Base-by-base conservation (phyloP, 108 stramenopile genomes). In the Nitzschia palea region DNA sequence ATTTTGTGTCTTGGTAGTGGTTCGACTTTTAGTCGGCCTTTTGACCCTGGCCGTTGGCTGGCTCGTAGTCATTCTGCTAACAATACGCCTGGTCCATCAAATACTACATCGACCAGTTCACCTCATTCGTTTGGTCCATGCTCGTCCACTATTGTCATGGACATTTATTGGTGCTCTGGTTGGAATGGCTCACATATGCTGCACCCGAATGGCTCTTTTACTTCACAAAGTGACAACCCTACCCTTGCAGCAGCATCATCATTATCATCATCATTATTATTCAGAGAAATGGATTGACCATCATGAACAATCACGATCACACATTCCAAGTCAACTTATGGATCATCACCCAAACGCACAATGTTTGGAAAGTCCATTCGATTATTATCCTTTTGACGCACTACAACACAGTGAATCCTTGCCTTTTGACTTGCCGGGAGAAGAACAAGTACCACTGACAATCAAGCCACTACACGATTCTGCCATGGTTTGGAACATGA, bases 1-100 rank as follows among this genome's bases (percentile, higher is more conserved):
- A 36, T 60, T 60, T 60, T 37, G 35, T 60, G 14, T 60, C 6
- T 60, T 60, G 59, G 32, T 60, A n/a, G 25, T 60, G 8, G 17
- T 60, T 22, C 36, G 40, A 22, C 12, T 60, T 23, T 1, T 60
- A 5, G 59, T 60, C 36, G 31, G 59, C 3, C 40, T 60, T 12
- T 42, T 60, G 40, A 60, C 59, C 17, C 20, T 60, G 15, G 59
- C 59, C 23, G 40, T 60, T 1, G 59, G 59, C 17, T 60, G 59
- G 59, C 36, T 60, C 5, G 31, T 60, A n/a, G 40, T 60, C 32
- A 26, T 34, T 25, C 25, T 60, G 0, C 14, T 40, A 12, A 23
- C 36, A 1, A 1, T 32, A 25, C 37, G 23, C 8, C 15, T 60
- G 9, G 8, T 60, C 6, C 59, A 43, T 34, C 32, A 60, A 43